phyloP scores from a whole-genome alignment of 768 basidiomycete species.

The Suillus variegatus region DNA sequence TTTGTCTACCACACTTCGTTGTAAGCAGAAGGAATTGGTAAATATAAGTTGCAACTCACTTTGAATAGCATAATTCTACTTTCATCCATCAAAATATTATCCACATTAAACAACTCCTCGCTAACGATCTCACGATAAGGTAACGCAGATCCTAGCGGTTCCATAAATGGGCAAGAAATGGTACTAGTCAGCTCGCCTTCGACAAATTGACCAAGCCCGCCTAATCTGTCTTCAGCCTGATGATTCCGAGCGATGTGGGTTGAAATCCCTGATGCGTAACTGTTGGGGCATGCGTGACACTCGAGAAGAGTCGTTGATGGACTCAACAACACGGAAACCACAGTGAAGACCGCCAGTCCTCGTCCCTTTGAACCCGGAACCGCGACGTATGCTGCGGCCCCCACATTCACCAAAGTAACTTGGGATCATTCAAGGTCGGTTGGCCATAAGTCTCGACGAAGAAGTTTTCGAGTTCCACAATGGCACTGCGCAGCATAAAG shows the following conservation, averaged over 20 bases:
- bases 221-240: slow-evolving; percentile 8
- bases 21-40: background rate
- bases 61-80: background rate
- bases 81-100: background rate
- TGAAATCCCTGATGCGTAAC: slow-evolving; percentile 41
- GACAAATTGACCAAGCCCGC: slow-evolving; percentile 27
- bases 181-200: slow-evolving; percentile 20
- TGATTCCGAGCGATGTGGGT: slow-evolving; percentile 23
- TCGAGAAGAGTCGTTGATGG: slow-evolving; percentile 17
- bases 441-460: background rate
- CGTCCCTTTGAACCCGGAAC: slow-evolving; percentile 49
- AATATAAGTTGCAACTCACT: background rate
- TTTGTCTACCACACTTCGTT: background rate
- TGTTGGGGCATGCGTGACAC: slow-evolving; percentile 5
- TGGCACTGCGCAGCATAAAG: slow-evolving; percentile 46
- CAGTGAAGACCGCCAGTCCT: slow-evolving; percentile 31
- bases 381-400: slow-evolving; percentile 50
- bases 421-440: background rate
- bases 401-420: background rate
- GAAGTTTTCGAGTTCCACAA: slow-evolving; percentile 27
- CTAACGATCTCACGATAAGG: background rate
- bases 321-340: slow-evolving; percentile 50
- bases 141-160: background rate
- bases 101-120: background rate
- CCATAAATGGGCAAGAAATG: slow-evolving; percentile 12